A percentile compares a stretch with the other conserved stretches of the same genome.
Conservation (phyloP, 805 yeast genomes). For the Suhomyces prunicola region DNA sequence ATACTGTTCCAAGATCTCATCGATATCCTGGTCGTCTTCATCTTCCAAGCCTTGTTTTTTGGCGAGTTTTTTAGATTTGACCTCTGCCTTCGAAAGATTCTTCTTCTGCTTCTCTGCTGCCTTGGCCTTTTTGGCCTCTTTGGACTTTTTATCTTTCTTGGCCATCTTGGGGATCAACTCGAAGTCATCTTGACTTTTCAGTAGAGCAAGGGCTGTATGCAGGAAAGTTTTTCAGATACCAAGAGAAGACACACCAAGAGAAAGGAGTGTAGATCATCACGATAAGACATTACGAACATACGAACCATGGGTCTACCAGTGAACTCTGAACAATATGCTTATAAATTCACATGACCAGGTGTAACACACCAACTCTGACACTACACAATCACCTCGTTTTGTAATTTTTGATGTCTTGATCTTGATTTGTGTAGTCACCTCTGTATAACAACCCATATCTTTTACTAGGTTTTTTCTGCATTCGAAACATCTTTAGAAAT, state of each 20-base stretch:
- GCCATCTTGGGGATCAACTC: constrained; percentile 54
- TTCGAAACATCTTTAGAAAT: too few relatives aligned
- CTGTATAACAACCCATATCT: too few relatives aligned
- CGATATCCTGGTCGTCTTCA: constrained; percentile 84
- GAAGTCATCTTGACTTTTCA: not conserved
- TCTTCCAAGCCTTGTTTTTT: constrained; percentile 76
- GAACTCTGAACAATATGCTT: too few relatives aligned
- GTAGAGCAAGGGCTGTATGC: not conserved
- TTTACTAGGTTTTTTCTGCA: too few relatives aligned
- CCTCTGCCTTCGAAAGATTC: constrained; percentile 67
- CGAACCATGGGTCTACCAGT: too few relatives aligned
- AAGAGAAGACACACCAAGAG: not conserved
- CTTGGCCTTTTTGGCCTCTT: constrained; percentile 88
- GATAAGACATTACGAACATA: too few relatives aligned
- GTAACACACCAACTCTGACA: too few relatives aligned
- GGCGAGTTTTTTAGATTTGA: constrained; percentile 69
- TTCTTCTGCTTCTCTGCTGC: constrained; percentile 80
- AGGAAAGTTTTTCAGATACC: not conserved
- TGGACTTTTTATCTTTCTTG: constrained; percentile 79
- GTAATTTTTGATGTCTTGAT: too few relatives aligned
- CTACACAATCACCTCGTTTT: too few relatives aligned
- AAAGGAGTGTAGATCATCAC: too few relatives aligned
- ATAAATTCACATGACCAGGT: too few relatives aligned
- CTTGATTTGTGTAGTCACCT: too few relatives aligned
- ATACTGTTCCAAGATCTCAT: constrained; percentile 71